Conservation (phyloP, 192 early-diverging fungal species). For the Coemansia sp. region DNA sequence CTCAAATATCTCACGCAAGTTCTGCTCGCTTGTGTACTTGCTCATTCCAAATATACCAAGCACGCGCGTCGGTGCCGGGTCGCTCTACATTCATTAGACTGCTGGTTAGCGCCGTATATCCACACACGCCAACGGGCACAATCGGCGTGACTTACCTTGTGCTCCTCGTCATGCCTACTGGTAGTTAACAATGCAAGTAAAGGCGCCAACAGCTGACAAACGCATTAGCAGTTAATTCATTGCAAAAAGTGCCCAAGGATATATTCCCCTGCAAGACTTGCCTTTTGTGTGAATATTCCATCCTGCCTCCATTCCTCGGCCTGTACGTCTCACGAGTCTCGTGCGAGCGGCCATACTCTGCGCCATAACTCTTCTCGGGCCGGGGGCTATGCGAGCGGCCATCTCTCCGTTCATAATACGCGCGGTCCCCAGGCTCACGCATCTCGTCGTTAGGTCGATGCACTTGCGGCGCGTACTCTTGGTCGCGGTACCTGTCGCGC, state of each 20-base stretch:
- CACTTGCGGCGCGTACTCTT: not conserved
- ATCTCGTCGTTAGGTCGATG: not conserved
- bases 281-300: constrained; percentile 13
- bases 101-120: not conserved
- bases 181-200: constrained; percentile 1
- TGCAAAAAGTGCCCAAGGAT: not conserved
- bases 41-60: constrained; percentile 56
- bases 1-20: constrained; percentile 39
- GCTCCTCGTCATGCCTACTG: constrained; percentile 9
- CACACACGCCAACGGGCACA: not conserved
- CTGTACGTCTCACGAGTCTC: not conserved
- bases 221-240: not conserved
- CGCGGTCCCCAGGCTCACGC: not conserved
- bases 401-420: constrained; percentile 8
- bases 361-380: not conserved
- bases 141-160: constrained; percentile 18
- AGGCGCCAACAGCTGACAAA: not conserved
- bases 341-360: not conserved
- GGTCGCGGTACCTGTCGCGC: not conserved
- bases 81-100: constrained; percentile 12
- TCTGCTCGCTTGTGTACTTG: constrained; percentile 48
- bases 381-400: constrained; percentile 32
- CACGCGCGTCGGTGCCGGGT: constrained; percentile 34
- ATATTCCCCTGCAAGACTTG: constrained; percentile 1
- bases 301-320: not conserved